Conservation (phyloP, 345 rosid genomes). For the Zanthoxylum bungeanum region DNA sequence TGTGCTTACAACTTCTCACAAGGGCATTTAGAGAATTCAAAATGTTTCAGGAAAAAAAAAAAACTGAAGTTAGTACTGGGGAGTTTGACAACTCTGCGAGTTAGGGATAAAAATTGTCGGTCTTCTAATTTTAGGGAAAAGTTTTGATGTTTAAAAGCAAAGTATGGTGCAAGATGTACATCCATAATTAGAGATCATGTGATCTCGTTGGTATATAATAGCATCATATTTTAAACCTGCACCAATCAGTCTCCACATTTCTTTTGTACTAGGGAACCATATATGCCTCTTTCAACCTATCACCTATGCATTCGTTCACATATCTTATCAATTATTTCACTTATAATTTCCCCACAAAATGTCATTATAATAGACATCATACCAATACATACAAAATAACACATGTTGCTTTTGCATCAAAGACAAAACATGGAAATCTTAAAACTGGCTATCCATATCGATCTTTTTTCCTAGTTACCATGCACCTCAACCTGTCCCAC, state of each 20-base stretch:
- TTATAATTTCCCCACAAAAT: neutral
- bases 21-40: neutral
- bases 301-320: neutral
- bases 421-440: neutral
- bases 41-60: neutral
- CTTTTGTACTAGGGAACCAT: neutral
- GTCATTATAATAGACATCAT: neutral
- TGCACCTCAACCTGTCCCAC: neutral
- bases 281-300: neutral
- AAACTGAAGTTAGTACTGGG: neutral
- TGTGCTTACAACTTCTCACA: neutral
- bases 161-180: neutral
- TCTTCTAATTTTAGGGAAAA: neutral
- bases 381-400: neutral
- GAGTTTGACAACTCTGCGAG: neutral
- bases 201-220: neutral
- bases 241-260: neutral
- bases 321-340: neutral
- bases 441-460: neutral
- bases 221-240: neutral
- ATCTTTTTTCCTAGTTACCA: neutral
- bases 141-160: neutral
- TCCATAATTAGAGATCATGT: neutral
- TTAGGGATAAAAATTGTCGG: neutral
- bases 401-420: neutral